These are phyloP conservation scores for Amaranthus cruentus DNA, from an alignment of 148 eudicot genomes.

Conservation along the genomic window DNA sequence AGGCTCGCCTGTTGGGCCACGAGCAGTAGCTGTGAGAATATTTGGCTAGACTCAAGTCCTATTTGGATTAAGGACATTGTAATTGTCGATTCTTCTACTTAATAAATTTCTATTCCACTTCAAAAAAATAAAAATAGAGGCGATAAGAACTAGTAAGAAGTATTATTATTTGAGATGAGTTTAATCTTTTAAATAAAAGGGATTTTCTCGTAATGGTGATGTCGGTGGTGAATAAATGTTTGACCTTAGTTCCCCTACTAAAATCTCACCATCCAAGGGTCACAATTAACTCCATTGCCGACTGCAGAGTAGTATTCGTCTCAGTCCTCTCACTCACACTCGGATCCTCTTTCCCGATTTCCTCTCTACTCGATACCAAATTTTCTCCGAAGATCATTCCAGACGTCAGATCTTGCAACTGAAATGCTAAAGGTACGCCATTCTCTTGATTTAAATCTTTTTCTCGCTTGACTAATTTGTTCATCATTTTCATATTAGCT, in stretches of 20 bases:
- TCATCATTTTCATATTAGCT: not conserved
- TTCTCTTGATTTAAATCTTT: no score
- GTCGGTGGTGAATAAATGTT: slow-evolving; percentile 1
- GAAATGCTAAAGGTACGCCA: slow-evolving; percentile 5
- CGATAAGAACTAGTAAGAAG: no score
- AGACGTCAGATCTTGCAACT: not conserved
- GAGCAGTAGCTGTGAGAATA: no score
- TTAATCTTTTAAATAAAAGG: no score
- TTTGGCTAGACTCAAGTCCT: no score
- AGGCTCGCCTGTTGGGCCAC: no score
- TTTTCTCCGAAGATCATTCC: not conserved
- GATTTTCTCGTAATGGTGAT: not conserved
- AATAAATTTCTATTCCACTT: no score
- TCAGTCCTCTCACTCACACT: not conserved
- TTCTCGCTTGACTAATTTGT: not conserved
- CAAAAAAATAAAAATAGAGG: no score
- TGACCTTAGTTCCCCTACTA: not conserved
- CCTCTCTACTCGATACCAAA: not conserved
- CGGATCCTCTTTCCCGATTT: not conserved
- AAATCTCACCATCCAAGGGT: not conserved
- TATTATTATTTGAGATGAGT: no score
- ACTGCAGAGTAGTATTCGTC: no score
- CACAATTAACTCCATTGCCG: not conserved
- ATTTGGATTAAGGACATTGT: no score
- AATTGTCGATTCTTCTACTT: no score